These are phyloP conservation scores for Fusarium nygamai DNA, from an alignment of 2,329 filamentous ascomycete genomes.

Conservation along the genomic window DNA sequence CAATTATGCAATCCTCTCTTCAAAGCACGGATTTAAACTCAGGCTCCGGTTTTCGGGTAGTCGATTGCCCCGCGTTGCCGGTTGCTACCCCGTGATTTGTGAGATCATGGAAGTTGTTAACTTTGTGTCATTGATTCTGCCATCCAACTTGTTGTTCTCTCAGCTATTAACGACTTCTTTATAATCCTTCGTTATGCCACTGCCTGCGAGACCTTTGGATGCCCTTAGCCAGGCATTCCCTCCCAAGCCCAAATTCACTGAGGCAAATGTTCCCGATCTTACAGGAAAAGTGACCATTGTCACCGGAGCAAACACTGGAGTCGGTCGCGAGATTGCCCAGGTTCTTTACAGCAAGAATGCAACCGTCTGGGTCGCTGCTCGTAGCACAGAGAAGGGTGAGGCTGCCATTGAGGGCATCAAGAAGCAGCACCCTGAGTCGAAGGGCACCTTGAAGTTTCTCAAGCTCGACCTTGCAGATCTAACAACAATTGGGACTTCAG, in stretches of 20 bases:
- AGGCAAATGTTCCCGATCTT: conserved; percentile 71
- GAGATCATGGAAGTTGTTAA: neutral
- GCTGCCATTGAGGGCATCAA: conserved; percentile 57
- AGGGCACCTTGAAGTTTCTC: conserved; percentile 55
- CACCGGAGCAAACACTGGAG: conserved; percentile 54
- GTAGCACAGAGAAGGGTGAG: conserved; percentile 56
- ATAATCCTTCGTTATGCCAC: neutral
- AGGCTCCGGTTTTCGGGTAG: neutral
- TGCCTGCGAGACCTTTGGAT: conserved; percentile 21
- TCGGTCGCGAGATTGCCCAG: conserved; percentile 62
- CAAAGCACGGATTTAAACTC: neutral
- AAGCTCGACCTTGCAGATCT: conserved; percentile 57
- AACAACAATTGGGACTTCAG: conserved; percentile 47
- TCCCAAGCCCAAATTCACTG: conserved; percentile 39
- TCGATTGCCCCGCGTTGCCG: conserved; percentile 30
- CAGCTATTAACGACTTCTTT: neutral
- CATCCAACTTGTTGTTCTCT: neutral
- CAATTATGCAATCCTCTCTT: neutral
- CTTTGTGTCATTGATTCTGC: neutral
- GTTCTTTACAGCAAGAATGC: conserved; percentile 65
- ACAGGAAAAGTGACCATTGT: conserved; percentile 64
- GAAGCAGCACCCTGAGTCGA: conserved; percentile 47
- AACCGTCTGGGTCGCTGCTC: conserved; percentile 65
- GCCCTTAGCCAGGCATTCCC: conserved; percentile 37
- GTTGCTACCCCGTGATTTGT: conserved; percentile 3